Base-by-base conservation (phyloP, 257 asterid genomes). In the Solanum virginianum region DNA sequence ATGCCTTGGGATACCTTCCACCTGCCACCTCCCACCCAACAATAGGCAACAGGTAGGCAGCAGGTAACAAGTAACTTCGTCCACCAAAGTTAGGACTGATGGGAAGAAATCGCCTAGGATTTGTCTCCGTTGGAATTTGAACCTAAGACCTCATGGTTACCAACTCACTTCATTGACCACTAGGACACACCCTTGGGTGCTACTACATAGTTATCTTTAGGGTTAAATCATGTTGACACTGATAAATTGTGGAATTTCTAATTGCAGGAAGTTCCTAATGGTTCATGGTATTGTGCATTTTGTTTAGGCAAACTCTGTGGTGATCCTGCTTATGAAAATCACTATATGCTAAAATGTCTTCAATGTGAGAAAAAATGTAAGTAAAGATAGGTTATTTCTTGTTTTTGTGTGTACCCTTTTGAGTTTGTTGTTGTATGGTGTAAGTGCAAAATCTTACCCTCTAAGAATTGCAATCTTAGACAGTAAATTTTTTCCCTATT, bases 321-420 rank as follows among this genome's bases (percentile, higher is more conserved):
- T 9, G 79, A 83, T 63, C 88, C 89, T 43, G 86, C 65, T 80
- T 17, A 15, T 12, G 83, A 81, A 59, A 84, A 86, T 36, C 88
- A 87, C 26, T 55, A 7, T 79, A 13, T 89, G 63, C 51, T 83
- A n/a, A 85, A 82, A 77, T 93, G 96, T 29, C 90, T 90, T 57
- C 94, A 87, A 54, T 92, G 94, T 85, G 92, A 87, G 77, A 91
- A 88, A 75, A 88, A 51, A 91, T 89, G 92, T 91, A 86, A 26
- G 88, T 57, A 66, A 39, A 8, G 47, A 45, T 18, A 63, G 9
- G 71, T 63, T 26, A n/a, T 18, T 39, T 51, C 49, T 8, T n/a
- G 45, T 3, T 20, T 7, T 55, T 55, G 51, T 70, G 29, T 70
- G 29, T 63, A 18, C 18, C 29, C 70, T 63, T 65, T 20, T 53